Evolutionary conservation across 768 basidiomycete genomes (phyloP), one percentile per base, ranked within the genome.

Genomic region (Thelephora aurantiotincta): DNA sequence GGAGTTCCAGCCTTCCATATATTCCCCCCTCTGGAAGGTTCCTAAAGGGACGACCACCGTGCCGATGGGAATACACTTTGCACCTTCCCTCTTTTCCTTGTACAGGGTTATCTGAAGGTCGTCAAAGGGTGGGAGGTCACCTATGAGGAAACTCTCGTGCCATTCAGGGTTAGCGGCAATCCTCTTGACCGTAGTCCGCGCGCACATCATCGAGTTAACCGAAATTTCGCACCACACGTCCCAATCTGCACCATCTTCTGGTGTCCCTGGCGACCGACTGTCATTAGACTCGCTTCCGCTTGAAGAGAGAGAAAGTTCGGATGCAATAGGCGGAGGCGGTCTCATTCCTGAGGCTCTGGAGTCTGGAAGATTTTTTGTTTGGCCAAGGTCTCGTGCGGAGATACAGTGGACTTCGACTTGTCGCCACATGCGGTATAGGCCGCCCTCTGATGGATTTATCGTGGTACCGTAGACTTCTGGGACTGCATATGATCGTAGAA

Each of bases 351-450:
- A 30, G 26, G 26, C 5, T 23, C 47, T 50, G 45, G 49, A 48
- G 9, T 51, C 54, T 47, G 64, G 63, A 47, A 65, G 56, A 3
- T 66, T 59, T 14, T 66, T 74, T 37, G 67, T 61, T 49, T 68
- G 69, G 43, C 83, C 82, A 30, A 92, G 67, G 56, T 80, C 79
- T 35, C 86, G 77, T 11, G 78, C 87, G 62, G 86, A 82, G 35
- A 81, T 68, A 47, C 88, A 69, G 26, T 75, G 73, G 20, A 91
- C 66, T 52, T 85, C 77, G 19, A 91, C 71, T 59, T 85, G 82
- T 45, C 90, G 73, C 83, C 85, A 91, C 75, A 91, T 83, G 47
- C 89, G 79, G 63, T 86, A 89, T 11, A 83, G 74, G 6, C 87
- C 87, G 37, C 81, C 83, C 50, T 80, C 79, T 45, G 62, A 56